phyloP scores from a whole-genome alignment of 257 asterid genomes.

The Prunella vulgaris region DNA sequence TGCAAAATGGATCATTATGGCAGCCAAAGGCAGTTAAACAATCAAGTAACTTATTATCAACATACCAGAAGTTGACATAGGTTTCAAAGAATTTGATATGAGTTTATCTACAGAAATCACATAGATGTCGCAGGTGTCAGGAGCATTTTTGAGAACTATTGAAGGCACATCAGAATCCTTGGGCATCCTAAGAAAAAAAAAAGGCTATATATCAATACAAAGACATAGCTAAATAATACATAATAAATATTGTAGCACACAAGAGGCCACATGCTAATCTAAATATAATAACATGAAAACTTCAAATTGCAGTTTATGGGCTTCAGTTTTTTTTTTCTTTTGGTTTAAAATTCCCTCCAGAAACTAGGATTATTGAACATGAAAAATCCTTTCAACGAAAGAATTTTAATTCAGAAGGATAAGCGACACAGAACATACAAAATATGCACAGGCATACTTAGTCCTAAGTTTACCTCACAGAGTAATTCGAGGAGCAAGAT shows the following conservation, averaged over 20 bases:
- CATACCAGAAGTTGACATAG: conserved; percentile 49
- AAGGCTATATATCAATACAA: conserved; percentile 11
- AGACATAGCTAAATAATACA: neutral
- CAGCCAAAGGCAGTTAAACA: neutral
- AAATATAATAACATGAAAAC: neutral
- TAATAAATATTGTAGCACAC: conserved; percentile 2
- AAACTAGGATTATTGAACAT: neutral
- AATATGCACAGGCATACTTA: neutral
- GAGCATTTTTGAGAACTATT: conserved; percentile 62
- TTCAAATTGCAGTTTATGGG: neutral
- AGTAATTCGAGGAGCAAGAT: conserved; percentile 51
- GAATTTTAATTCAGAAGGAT: neutral
- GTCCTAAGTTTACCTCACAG: conserved; percentile 45
- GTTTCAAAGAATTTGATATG: conserved; percentile 44
- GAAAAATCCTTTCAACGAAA: neutral
- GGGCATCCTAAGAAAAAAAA: conserved; percentile 43
- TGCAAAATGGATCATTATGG: conserved; percentile 18
- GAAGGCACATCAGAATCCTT: conserved; percentile 63
- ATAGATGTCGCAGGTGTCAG: conserved; percentile 48
- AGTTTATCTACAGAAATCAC: conserved; percentile 52
- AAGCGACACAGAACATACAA: neutral
- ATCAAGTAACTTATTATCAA: conserved; percentile 1
- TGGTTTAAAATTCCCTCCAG: neutral
- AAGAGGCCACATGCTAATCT: conserved; percentile 8
- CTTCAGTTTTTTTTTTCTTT: neutral